Evolutionary conservation across 768 basidiomycete genomes (phyloP), one percentile per base, ranked within the genome.

Genomic region (Russula abietina): DNA sequence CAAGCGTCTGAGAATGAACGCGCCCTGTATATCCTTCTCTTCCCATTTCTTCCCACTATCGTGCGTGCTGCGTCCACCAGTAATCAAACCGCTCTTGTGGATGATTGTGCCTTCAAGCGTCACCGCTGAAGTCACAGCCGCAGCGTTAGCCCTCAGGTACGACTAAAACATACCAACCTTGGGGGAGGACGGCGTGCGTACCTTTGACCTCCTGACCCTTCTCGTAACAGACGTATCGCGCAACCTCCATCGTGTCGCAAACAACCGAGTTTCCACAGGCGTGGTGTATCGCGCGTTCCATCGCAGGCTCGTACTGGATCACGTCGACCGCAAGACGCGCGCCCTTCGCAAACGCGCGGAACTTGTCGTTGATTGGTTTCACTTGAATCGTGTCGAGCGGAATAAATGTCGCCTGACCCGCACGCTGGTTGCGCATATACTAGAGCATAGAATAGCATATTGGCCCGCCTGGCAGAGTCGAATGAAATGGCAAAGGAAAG

Each of bases 311-410:
- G 61, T 73, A 84, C 61, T 82, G 74, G 60, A 86, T 82, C 33
- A 84, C 80, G 66, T 86, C 84, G 54, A 85, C 78, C 0, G 83
- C 85, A 7, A 86, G 75, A 10, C 84, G 76, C 0, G 84, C 83
- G 11, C 84, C 84, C 68, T 93, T 91, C 2, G 89, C 91, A 70
- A 95, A 92, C 6, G 89, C 87, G 26, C 97, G 87, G 75, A 91
- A 93, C 73, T 93, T 94, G 76, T 98, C 97, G 67, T 94, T 93
- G 66, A 93, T 80, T 2, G 93, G 87, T 73, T 96, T 98, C 38
- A 89, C 88, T 71, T 93, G 91, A 67, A 98, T 96, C 10, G 93
- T 95, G 73, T 98, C 96, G n/a, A 99, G 86, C 0, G 97, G 97
- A 51, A 99, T 89, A 77, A 98, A 98, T 0, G 97, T 99, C 14